Percentiles rank a stretch among this genome's conserved stretches.
Evolutionary conservation across 768 basidiomycete genomes (phyloP).

Genomic region (Leccinellum luteum): DNA sequence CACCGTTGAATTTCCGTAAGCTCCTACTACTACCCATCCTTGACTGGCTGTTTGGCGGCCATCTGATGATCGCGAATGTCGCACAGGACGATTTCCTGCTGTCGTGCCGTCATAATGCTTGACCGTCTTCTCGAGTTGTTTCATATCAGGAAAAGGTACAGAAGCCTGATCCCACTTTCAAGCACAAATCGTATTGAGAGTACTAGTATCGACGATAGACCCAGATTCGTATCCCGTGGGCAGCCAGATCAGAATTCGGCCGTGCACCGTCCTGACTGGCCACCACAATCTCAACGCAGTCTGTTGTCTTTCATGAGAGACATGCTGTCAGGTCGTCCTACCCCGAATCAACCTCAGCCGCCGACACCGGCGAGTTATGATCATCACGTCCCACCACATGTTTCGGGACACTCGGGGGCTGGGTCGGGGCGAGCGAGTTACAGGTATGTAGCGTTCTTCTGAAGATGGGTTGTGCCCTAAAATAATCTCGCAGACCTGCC

Average conservation of each 20-base stretch:
- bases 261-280: background rate
- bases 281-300: background rate
- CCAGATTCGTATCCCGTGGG: conserved; percentile 6
- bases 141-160: background rate
- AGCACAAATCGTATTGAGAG: background rate
- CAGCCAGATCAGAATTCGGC: background rate
- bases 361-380: background rate
- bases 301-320: background rate
- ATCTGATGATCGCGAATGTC: background rate
- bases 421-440: background rate
- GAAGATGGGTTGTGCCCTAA: background rate
- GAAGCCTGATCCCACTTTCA: background rate
- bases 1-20: background rate
- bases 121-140: background rate
- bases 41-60: background rate
- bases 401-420: background rate
- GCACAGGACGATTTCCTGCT: background rate
- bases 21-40: background rate
- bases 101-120: background rate
- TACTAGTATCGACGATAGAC: background rate
- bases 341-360: background rate
- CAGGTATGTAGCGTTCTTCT: background rate
- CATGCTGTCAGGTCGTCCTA: background rate
- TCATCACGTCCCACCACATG: background rate
- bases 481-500: background rate